These are phyloP conservation scores for Aschersonia sp. DNA, from an alignment of 2,329 filamentous ascomycete species.

Conservation along the genomic window DNA sequence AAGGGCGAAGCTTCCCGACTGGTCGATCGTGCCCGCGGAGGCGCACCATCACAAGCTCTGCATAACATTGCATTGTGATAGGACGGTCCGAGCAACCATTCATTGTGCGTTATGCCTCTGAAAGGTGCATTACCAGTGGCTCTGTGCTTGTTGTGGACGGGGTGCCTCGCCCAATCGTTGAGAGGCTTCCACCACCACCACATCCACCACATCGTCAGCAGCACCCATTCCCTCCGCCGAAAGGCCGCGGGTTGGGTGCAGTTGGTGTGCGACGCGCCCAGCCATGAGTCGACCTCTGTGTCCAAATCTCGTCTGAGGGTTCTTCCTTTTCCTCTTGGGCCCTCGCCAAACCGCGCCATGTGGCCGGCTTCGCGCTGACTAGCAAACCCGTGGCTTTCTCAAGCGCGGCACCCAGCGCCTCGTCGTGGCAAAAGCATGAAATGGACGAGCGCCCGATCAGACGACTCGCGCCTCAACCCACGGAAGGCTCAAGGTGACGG, in stretches of 20 bases:
- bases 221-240: too few species aligned
- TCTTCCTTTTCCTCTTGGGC: not conserved
- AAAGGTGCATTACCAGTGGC: not conserved
- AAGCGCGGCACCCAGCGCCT: not conserved
- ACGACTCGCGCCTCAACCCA: not conserved
- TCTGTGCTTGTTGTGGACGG: constrained; percentile 1
- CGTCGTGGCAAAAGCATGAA: not conserved
- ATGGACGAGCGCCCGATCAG: not conserved
- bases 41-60: constrained; percentile 20
- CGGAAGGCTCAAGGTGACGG: not conserved
- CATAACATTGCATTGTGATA: constrained; percentile 19
- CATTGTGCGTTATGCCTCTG: constrained; percentile 9
- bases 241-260: not conserved
- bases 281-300: not conserved
- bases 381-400: not conserved
- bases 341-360: not conserved
- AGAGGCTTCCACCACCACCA: not conserved
- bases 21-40: constrained; percentile 11
- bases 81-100: constrained; percentile 9
- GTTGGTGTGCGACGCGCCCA: not conserved
- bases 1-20: not conserved
- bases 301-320: not conserved
- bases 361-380: not conserved
- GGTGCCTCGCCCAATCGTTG: not conserved
- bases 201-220: not conserved